Base-by-base conservation (phyloP, 139 green algal genomes). In the Picochlorum sp. region DNA sequence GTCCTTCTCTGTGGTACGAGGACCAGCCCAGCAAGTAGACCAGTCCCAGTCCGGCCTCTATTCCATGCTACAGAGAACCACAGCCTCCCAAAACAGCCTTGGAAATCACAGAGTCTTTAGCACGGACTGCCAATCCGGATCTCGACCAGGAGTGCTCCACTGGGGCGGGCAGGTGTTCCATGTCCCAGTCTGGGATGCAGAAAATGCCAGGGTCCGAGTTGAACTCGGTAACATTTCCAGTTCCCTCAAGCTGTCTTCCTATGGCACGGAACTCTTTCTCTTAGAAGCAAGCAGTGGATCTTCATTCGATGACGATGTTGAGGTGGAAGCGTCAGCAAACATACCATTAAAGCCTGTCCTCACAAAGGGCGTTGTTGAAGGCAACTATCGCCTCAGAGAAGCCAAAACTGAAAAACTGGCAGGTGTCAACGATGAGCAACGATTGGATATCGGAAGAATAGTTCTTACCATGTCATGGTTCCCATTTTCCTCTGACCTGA, bases 151-250 rank as follows among this genome's bases (percentile, higher is more conserved):
- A 20, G 30, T 63, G 32, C 62, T 75, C 52, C 69, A 75, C 38
- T 75, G 69, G 69, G 69, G 34, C 1, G 34, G 69, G 5, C 60
- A 63, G 14, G 62, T 75, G 7, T 75, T 75, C 18, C 68, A 75
- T 66, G 30, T 75, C 18, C 62, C 69, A 3, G 11, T 62, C 49
- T 30, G 10, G 37, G 49, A 50, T 5, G 64, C 23, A 32, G 6
- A 49, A 16, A 9, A 59, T 32, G 26, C 16, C 5, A 45, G 28
- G 13, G n/a, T 64, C 44, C 6, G 61, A 13, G 41, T 75, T 5
- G 69, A 75, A 32, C 62, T 75, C 24, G 69, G 69, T 0, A 61
- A 69, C 38, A 64, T 54, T 28, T 49, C 50, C 0, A 61, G 38
- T 10, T 13, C 69, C 20, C 47, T 46, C 24, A 60, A 66, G 8